Evolutionary conservation across 225 moss, liverwort and hornwort species (phyloP), one percentile per base, ranked within the genome.

Genomic region (Polytrichum commune): DNA sequence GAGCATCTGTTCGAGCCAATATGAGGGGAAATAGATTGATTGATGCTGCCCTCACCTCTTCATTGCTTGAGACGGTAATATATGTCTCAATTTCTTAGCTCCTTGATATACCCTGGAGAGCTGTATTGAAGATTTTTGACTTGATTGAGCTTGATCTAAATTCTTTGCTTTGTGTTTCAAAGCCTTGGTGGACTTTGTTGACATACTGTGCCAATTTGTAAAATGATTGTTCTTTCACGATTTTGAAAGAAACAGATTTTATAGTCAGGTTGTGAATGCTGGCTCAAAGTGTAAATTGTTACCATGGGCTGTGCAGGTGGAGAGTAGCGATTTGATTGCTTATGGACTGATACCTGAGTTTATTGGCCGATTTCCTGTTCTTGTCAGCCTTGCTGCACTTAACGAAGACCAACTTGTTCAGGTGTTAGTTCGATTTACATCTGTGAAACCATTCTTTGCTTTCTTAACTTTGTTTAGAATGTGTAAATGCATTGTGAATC

Each of bases 321-420:
- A 97, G 78, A 97, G 97, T 78, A 92, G 97, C 73, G 97, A 97
- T 72, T 86, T 97, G 69, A 94, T 97, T 82, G 92, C 94, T 28
- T 97, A 97, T 82, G 97, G 97, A 38, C 84, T 97, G 88, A 92
- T 97, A 78, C 97, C 97, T 74, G 97, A 97, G 72, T 97, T 97
- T 74, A 94, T 94, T 73, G 97, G 97, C 67, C 85, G 97, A 71
- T 97, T 97, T 76, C 94, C 97, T 75, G 94, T 97, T 70, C 92
- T 94, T 71, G 97, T 97, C 75, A 91, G 97, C 79, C 92, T 97
- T 72, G 80, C 97, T 76, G 92, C 97, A 55, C 80, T 97, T 29
- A 87, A 92, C 72, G 92, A 97, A 83, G 92, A 97, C 74, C 97
- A 97, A 75, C 97, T 97, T 79, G 97, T 97, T 64, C 94, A 97